Evolutionary conservation across 345 rosid species (phyloP).

Genomic region (Eucalyptus pumila): DNA sequence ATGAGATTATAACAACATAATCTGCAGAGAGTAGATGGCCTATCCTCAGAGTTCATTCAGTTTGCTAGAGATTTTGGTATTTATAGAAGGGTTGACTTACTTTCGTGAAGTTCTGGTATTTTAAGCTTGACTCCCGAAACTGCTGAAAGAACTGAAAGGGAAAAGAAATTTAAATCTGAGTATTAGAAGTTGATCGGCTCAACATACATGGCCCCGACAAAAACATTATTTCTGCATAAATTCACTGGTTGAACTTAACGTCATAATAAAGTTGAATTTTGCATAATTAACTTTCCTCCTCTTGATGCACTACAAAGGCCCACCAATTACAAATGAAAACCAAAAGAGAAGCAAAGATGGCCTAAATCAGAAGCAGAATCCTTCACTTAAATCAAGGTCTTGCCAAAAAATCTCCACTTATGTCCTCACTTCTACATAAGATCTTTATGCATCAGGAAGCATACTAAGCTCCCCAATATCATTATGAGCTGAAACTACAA

Average conservation of each 20-base stretch:
- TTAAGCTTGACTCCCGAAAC: slow-evolving; percentile 66
- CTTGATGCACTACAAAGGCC: not conserved
- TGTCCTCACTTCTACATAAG: not conserved
- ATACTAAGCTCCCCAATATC: not conserved
- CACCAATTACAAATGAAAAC: not conserved
- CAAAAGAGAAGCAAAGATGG: not conserved
- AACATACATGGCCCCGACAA: not conserved
- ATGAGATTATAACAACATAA: slow-evolving; percentile 53
- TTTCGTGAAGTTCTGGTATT: slow-evolving; percentile 48
- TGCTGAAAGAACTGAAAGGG: slow-evolving; percentile 61
- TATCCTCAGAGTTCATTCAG: not conserved
- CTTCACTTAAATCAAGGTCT: not conserved
- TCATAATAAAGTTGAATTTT: not conserved
- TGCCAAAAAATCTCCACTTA: not conserved
- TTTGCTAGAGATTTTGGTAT: not conserved
- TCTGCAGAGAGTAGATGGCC: slow-evolving; percentile 21
- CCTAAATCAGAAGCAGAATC: not conserved
- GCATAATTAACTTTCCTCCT: not conserved
- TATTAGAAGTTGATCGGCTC: not conserved
- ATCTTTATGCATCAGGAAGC: not conserved
- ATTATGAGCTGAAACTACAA: not conserved
- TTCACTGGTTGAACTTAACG: not conserved
- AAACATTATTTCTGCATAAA: not conserved
- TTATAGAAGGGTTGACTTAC: slow-evolving; percentile 20
- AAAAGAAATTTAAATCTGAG: not conserved